phyloP scores from a whole-genome alignment of 1,284 basidiomycete species.

The Xanthoconium separans region DNA sequence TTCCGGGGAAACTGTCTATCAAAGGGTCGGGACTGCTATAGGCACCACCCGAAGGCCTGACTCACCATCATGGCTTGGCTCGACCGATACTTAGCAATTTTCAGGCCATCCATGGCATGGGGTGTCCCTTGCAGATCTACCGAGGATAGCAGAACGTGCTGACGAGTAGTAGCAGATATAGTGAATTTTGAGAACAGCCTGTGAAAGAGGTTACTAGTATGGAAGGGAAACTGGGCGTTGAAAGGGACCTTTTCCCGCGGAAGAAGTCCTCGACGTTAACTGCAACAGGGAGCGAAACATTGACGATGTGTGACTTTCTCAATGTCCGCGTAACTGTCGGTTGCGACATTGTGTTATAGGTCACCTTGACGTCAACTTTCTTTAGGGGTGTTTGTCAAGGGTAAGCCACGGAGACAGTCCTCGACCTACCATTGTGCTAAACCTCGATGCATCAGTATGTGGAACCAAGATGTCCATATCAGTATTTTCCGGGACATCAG shows the following conservation, averaged over 20 bases:
- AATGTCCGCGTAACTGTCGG: slow-evolving; percentile 53
- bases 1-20: slow-evolving; percentile 65
- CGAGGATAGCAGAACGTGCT: slow-evolving; percentile 66
- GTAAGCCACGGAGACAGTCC: not conserved
- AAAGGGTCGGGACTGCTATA: slow-evolving; percentile 1
- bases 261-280: slow-evolving; percentile 89
- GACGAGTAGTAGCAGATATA: slow-evolving; percentile 68
- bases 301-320: slow-evolving; percentile 50
- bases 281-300: slow-evolving; percentile 69
- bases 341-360: slow-evolving; percentile 60
- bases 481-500: slow-evolving; percentile 45
- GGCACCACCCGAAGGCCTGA: slow-evolving; percentile 4
- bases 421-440: slow-evolving; percentile 51
- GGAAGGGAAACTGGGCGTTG: not conserved
- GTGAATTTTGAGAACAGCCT: slow-evolving; percentile 82
- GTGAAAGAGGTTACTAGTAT: slow-evolving; percentile 7
- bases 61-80: slow-evolving; percentile 42
- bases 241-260: slow-evolving; percentile 57
- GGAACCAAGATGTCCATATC: slow-evolving; percentile 54
- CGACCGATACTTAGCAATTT: slow-evolving; percentile 47
- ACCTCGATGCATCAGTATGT: slow-evolving; percentile 58
- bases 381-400: slow-evolving; percentile 27
- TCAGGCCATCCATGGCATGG: slow-evolving; percentile 46
- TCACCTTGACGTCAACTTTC: slow-evolving; percentile 62
- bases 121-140: slow-evolving; percentile 50